phyloP scores from a whole-genome alignment of 805 yeast genomes.

The Suhomyces tanzawaensis region DNA sequence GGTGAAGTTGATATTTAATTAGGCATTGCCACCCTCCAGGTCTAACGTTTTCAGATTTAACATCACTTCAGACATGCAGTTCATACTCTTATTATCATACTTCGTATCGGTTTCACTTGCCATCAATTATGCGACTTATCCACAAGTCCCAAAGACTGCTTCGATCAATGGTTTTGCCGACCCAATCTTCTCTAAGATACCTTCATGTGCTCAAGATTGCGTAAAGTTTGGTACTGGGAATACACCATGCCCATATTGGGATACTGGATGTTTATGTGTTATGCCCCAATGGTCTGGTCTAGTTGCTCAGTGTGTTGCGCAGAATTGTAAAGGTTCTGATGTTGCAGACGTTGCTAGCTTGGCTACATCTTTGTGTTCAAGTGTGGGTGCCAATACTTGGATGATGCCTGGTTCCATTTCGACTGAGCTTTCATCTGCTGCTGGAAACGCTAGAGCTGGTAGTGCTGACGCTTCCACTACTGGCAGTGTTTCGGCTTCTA shows the following conservation, averaged over 20 bases:
- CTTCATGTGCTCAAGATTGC: constrained; percentile 43
- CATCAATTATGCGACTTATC: constrained; percentile 36
- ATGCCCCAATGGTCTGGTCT: constrained; percentile 46
- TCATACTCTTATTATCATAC: no score
- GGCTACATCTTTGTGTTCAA: constrained; percentile 41
- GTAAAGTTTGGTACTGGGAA: constrained; percentile 34
- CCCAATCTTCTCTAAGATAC: constrained; percentile 4
- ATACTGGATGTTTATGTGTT: constrained; percentile 49
- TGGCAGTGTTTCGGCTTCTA: not conserved
- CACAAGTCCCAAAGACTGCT: constrained; percentile 47
- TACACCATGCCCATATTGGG: constrained; percentile 55
- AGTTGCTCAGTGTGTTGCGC: constrained; percentile 44
- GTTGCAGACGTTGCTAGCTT: constrained; percentile 38
- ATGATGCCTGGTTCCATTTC: constrained; percentile 44
- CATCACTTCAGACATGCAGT: no score
- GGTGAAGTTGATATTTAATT: no score
- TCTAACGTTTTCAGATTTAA: no score
- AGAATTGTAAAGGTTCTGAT: constrained; percentile 34
- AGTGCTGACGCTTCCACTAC: constrained; percentile 1
- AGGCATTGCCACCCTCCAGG: no score
- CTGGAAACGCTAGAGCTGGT: constrained; percentile 11
- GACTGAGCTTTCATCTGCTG: constrained; percentile 26
- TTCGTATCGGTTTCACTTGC: constrained; percentile 3
- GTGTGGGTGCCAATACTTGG: constrained; percentile 44
- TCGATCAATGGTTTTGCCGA: constrained; percentile 49